phyloP scores from a whole-genome alignment of 2,329 filamentous ascomycete species.

The Hypoxylon sp. region DNA sequence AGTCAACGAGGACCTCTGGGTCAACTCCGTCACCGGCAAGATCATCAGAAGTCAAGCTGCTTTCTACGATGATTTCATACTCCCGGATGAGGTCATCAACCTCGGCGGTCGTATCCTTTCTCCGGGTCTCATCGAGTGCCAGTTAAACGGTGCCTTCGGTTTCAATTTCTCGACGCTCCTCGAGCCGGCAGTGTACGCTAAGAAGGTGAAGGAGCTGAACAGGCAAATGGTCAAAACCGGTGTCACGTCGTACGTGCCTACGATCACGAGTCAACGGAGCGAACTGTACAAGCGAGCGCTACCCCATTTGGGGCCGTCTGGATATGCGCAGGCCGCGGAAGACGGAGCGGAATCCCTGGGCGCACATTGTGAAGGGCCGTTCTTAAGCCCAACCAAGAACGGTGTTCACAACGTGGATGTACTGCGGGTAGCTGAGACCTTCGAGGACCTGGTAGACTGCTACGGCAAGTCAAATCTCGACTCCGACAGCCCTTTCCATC shows the following conservation, averaged over 20 bases:
- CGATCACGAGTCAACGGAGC: slow-evolving; percentile 82
- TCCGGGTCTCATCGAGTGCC: slow-evolving; percentile 89
- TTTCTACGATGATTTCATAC: slow-evolving; percentile 75
- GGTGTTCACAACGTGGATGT: slow-evolving; percentile 85
- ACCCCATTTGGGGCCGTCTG: slow-evolving; percentile 81
- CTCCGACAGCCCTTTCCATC: slow-evolving; percentile 51
- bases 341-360: slow-evolving; percentile 89
- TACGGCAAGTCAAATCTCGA: slow-evolving; percentile 79
- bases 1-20: slow-evolving; percentile 86
- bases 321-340: slow-evolving; percentile 65
- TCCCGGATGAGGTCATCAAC: slow-evolving; percentile 81
- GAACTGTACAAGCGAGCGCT: slow-evolving; percentile 86
- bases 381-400: slow-evolving; percentile 84
- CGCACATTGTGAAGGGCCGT: slow-evolving; percentile 91
- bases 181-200: slow-evolving; percentile 74
- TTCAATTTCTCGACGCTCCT: slow-evolving; percentile 90
- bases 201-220: slow-evolving; percentile 79
- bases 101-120: slow-evolving; percentile 85
- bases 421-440: slow-evolving; percentile 71
- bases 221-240: slow-evolving; percentile 78
- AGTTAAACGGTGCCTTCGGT: slow-evolving; percentile 91
- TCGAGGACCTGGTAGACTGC: slow-evolving; percentile 74
- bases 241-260: slow-evolving; percentile 89
- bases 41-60: slow-evolving; percentile 77
- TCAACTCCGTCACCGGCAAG: slow-evolving; percentile 83